Evolutionary conservation across 805 yeast genomes (phyloP), one percentile per base, ranked within the genome.

Genomic region (Candida methanosorbosa): DNA sequence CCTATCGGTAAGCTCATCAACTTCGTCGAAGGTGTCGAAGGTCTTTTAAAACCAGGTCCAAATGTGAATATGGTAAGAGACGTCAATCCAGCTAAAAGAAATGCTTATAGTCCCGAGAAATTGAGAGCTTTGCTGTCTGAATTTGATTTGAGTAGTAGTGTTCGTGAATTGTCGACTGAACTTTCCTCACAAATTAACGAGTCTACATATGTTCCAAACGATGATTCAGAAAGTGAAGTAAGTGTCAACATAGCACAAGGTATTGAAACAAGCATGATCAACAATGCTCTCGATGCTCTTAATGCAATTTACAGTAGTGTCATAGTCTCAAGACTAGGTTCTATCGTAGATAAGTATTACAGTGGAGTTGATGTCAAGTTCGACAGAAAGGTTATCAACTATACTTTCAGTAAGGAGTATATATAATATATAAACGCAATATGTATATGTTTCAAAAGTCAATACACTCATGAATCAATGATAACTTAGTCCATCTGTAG

Each of bases 281-380:
- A 71, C 26, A 72, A 69, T 47, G 66, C 85, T 37, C 80, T 95
- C 92, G 63, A 68, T 13, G 76, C 81, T 15, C 58, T 83, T 38
- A 85, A 80, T 44, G 76, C 74, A 16, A 74, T 75, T 41, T 78
- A 77, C 44, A 49, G 38, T 16, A 69, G 72, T 16, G 64, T 68
- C 6, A 61, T 74, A 18, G 74, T 79, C 44, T 57, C 68, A 41
- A 67, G 75, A 31, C 57, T 87, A 38, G 68, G 66, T 41, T 60
- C 64, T 1, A 64, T 82, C 15, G 66, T 81, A 23, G 75, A 68
- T 32, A 72, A 66, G 38, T 67, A 68, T 39, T 81, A 79, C 43
- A 66, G 64, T 36, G 54, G 45, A 3, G 33, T 56, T 11, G 44
- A 46, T 14, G 40, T 40, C 19, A 56, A 58, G 0, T 54, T 48